Conservation (phyloP, 164 flowering plant genomes). For the Umbellularia californica region DNA sequence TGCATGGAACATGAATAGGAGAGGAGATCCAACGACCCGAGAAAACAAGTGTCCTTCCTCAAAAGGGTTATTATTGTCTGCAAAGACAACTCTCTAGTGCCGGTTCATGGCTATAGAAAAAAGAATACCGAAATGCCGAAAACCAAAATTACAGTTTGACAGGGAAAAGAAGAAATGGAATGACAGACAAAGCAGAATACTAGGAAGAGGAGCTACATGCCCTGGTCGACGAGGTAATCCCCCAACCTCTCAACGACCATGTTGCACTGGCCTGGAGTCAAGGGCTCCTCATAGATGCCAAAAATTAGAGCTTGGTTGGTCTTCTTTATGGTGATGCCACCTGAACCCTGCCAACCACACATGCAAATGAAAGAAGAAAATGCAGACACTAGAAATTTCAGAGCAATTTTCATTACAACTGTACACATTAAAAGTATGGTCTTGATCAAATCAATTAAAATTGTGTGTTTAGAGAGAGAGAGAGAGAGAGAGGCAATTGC, state of each 20-base stretch:
- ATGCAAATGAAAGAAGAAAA: background rate
- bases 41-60: background rate
- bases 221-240: conserved; percentile 19
- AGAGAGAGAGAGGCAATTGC: no score
- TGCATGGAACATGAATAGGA: background rate
- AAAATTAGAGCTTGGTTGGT: conserved; percentile 11
- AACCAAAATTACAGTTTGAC: background rate
- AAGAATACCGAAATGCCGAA: background rate
- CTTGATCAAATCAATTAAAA: no score
- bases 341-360: conserved; percentile 6
- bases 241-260: conserved; percentile 23
- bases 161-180: background rate
- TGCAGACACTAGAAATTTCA: background rate
- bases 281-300: conserved; percentile 17
- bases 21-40: background rate
- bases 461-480: no score
- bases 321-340: conserved; percentile 10
- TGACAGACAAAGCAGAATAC: background rate
- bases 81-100: background rate
- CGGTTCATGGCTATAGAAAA: background rate
- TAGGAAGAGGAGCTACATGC: conserved; percentile 7
- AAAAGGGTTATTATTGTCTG: background rate
- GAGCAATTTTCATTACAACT: no score
- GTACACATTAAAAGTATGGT: no score
- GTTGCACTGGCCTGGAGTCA: conserved; percentile 27